These are phyloP conservation scores for Termitomyces titanicus DNA, from an alignment of 768 basidiomycete genomes.

Conservation along the genomic window DNA sequence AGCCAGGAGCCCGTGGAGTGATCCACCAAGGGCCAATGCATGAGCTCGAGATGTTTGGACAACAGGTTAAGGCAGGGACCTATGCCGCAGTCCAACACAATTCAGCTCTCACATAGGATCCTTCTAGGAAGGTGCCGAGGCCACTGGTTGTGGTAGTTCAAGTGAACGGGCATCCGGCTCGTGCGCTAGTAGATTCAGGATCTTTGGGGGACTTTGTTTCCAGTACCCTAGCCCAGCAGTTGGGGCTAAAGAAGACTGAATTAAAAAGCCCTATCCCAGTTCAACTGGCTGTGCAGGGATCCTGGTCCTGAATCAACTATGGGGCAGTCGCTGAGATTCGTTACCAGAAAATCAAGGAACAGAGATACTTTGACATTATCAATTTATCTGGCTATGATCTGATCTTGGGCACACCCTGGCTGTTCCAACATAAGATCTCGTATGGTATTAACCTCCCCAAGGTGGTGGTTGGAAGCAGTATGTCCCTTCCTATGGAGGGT, in stretches of 20 bases:
- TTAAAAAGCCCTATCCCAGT: neutral
- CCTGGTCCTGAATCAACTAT: constrained; percentile 1
- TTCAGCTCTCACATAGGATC: no score
- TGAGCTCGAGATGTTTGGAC: no score
- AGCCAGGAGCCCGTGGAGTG: no score
- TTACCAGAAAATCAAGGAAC: neutral
- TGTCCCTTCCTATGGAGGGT: constrained; percentile 9
- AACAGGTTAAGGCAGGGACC: no score
- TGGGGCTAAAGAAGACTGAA: constrained; percentile 17
- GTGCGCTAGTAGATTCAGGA: no score
- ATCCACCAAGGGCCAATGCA: no score
- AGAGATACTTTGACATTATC: constrained; percentile 30
- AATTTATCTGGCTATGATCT: constrained; percentile 35
- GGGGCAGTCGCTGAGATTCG: neutral
- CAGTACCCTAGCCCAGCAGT: constrained; percentile 28
- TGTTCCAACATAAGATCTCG: constrained; percentile 26
- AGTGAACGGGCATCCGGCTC: no score
- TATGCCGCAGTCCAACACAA: no score
- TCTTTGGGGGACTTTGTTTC: no score
- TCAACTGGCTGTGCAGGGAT: constrained; percentile 4
- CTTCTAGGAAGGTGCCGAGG: no score
- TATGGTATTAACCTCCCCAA: constrained; percentile 22
- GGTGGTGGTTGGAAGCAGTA: neutral
- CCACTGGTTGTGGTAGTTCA: no score
- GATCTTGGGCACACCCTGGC: constrained; percentile 31